A percentile compares a stretch with the other conserved stretches of the same genome.
Evolutionary conservation across 139 green algal genomes (phyloP).

Genomic region (Yamagishiella unicocca): DNA sequence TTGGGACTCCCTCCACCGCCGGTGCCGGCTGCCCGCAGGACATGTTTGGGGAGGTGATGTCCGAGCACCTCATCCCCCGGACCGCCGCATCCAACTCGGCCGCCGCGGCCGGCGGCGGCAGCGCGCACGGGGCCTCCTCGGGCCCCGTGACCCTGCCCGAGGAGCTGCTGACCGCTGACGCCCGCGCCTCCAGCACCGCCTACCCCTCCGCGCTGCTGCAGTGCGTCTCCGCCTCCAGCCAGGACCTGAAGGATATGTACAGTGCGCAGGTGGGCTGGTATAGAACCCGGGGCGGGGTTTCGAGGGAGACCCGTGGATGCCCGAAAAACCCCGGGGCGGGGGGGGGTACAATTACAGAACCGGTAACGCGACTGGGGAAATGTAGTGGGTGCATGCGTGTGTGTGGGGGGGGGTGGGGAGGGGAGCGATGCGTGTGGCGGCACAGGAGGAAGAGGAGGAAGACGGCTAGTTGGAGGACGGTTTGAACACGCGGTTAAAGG

Average conservation of each 20-base stretch:
- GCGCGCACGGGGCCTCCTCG: not conserved
- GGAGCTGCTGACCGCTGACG: not conserved
- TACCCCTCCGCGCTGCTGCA: constrained; percentile 54
- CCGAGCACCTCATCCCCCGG: not conserved
- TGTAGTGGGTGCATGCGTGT: too few species aligned
- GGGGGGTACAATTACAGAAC: too few species aligned
- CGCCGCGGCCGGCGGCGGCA: not conserved
- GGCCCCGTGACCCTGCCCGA: not conserved
- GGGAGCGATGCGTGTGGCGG: not conserved
- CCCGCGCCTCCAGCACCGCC: not conserved
- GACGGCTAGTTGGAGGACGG: too few species aligned
- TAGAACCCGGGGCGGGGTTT: too few species aligned
- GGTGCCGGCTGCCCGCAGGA: constrained; percentile 36
- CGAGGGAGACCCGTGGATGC: too few species aligned
- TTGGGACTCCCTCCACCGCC: too few species aligned
- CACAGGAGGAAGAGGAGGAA: too few species aligned
- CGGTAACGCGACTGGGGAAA: too few species aligned
- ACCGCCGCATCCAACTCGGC: not conserved
- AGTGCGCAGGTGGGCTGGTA: constrained; percentile 46
- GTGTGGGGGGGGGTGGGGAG: not conserved
- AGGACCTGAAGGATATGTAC: constrained; percentile 57
- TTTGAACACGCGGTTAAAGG: too few species aligned
- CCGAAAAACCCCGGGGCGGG: too few species aligned
- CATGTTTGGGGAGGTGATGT: constrained; percentile 51
- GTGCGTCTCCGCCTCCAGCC: constrained; percentile 33